phyloP scores from a whole-genome alignment of 306 rosid species.

The Prunus dulcis region DNA sequence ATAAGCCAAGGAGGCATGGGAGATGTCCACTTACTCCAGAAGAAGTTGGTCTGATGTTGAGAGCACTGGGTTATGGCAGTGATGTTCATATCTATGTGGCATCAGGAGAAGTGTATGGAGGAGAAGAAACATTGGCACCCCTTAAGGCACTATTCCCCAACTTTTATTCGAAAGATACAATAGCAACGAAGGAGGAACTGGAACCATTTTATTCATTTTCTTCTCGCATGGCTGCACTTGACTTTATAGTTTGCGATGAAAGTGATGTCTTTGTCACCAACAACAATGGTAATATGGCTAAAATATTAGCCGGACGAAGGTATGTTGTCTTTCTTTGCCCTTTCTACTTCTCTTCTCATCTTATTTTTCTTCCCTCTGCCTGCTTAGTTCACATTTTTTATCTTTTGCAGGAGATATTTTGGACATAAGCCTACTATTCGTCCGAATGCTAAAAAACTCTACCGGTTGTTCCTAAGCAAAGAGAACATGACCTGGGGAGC shows the following conservation, averaged over 20 bases:
- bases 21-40: conserved; percentile 98
- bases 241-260: conserved; percentile 89
- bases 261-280: conserved; percentile 98
- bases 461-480: conserved; percentile 64
- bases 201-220: conserved; percentile 83
- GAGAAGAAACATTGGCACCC: conserved; percentile 89
- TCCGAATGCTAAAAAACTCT: conserved; percentile 92
- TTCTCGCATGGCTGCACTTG: conserved; percentile 99
- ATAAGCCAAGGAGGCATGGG: conserved; percentile 94
- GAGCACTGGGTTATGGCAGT: conserved; percentile 91
- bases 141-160: conserved; percentile 83
- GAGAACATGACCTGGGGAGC: conserved; percentile 84
- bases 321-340: conserved; percentile 24
- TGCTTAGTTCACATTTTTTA: conserved; percentile 21
- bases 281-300: conserved; percentile 99
- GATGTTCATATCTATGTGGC: conserved; percentile 95
- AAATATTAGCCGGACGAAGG: conserved; percentile 96
- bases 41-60: conserved; percentile 98
- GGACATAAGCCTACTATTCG: conserved; percentile 99
- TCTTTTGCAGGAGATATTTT: conserved; percentile 75
- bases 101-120: conserved; percentile 95
- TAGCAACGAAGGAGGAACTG: conserved; percentile 78
- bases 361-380: conserved; percentile 9
- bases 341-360: not conserved
- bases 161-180: conserved; percentile 81